phyloP scores from a whole-genome alignment of 1,139 yeast species.

The Saccharomyces hybrid region DNA sequence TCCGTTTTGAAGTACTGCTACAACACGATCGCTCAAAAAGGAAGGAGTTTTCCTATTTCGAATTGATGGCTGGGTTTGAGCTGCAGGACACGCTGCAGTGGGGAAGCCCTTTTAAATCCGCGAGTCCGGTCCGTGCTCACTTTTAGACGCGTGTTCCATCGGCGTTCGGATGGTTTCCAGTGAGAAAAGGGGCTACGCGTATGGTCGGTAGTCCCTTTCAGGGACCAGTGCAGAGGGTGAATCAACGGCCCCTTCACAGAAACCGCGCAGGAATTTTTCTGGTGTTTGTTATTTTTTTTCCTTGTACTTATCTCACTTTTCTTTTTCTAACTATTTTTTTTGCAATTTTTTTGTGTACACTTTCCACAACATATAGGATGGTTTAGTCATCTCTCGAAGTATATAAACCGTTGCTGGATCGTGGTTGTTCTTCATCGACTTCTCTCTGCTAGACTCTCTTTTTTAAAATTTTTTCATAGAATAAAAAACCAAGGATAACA shows the following conservation, averaged over 20 bases:
- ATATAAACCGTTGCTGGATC: conserved; percentile 4
- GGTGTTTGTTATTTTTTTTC: neutral
- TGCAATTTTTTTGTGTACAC: neutral
- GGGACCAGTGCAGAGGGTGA: neutral
- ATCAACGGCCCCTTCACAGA: neutral
- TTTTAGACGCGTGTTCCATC: neutral
- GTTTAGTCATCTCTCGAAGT: neutral
- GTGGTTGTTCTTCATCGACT: neutral
- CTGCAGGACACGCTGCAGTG: neutral
- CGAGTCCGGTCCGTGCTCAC: neutral
- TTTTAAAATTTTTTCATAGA: neutral
- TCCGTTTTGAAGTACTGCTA: neutral
- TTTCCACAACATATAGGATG: neutral
- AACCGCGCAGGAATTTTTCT: neutral
- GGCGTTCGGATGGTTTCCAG: neutral
- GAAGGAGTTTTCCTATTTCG: neutral
- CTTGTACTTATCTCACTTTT: neutral
- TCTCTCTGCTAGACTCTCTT: neutral
- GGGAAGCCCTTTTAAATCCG: neutral
- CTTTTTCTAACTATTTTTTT: neutral
- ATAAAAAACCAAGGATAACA: conserved; percentile 5
- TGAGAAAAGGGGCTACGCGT: neutral
- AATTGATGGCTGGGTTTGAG: neutral
- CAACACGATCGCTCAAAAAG: neutral
- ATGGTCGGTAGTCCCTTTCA: neutral